Percentiles rank a stretch among this genome's conserved stretches.
Evolutionary conservation across 768 basidiomycete species (phyloP).

Genomic region (Podaxis sp.): DNA sequence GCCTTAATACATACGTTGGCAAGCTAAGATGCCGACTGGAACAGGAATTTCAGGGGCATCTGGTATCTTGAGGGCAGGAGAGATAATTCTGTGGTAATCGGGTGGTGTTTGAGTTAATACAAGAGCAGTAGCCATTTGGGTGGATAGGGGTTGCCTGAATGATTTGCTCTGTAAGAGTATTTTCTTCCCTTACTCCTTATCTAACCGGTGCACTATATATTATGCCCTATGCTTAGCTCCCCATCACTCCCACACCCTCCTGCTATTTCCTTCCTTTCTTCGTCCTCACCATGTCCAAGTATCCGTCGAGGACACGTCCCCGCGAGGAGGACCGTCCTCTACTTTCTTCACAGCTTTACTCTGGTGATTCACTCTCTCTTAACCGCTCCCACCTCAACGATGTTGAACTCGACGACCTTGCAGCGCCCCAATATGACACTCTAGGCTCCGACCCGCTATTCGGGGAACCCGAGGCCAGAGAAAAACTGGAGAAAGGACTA

Average conservation of each 20-base stretch:
- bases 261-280: not conserved
- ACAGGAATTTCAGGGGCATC: constrained; percentile 47
- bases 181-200: not conserved
- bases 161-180: not conserved
- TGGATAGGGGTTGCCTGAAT: not conserved
- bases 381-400: not conserved
- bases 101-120: constrained; percentile 44
- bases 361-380: constrained; percentile 9
- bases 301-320: not conserved
- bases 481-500: constrained; percentile 32
- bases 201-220: not conserved
- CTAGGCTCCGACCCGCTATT: constrained; percentile 24
- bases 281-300: not conserved
- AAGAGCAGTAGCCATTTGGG: constrained; percentile 39
- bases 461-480: constrained; percentile 25
- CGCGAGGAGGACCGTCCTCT: constrained; percentile 16
- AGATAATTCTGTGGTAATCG: constrained; percentile 66
- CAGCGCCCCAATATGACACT: constrained; percentile 15
- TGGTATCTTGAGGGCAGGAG: constrained; percentile 55
- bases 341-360: not conserved
- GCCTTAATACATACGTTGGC: constrained; percentile 54
- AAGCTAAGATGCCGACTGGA: constrained; percentile 76
- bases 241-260: constrained; percentile 12
- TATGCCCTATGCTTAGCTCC: not conserved
- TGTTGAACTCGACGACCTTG: constrained; percentile 2